These are phyloP conservation scores for Telfairia occidentalis DNA, from an alignment of 331 rosid genomes.

Conservation along the genomic window DNA sequence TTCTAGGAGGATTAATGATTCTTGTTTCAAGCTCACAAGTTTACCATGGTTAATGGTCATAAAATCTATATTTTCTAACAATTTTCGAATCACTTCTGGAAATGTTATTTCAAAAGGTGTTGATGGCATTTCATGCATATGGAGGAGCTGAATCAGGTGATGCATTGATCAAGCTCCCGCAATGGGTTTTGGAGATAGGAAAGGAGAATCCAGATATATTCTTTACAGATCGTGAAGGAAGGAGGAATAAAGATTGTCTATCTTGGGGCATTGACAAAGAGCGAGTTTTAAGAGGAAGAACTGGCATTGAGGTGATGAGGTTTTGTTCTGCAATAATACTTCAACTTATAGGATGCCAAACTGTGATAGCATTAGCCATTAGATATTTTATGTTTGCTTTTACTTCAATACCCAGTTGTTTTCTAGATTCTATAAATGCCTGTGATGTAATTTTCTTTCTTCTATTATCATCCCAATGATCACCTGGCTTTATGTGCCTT, in stretches of 20 bases:
- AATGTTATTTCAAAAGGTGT: slow-evolving; percentile 52
- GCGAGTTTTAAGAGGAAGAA: slow-evolving; percentile 84
- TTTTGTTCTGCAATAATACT: background rate
- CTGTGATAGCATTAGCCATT: background rate
- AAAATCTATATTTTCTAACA: background rate
- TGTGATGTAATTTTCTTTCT: background rate
- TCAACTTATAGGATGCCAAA: background rate
- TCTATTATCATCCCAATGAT: slow-evolving; percentile 13
- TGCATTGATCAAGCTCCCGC: slow-evolving; percentile 62
- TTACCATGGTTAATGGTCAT: background rate
- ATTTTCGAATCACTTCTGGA: slow-evolving; percentile 23
- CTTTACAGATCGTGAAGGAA: slow-evolving; percentile 94
- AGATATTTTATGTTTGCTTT: background rate
- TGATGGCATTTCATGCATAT: slow-evolving; percentile 84
- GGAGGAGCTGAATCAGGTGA: slow-evolving; percentile 65
- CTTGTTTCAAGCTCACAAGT: background rate
- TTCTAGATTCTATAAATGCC: background rate
- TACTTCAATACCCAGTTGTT: background rate
- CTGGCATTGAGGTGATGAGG: slow-evolving; percentile 77
- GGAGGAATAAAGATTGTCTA: slow-evolving; percentile 82
- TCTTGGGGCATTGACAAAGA: slow-evolving; percentile 94
- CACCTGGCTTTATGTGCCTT: slow-evolving; percentile 17
- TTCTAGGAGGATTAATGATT: slow-evolving; percentile 1
- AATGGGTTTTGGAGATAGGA: slow-evolving; percentile 88
- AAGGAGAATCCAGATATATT: slow-evolving; percentile 78